Evolutionary conservation across 495 filamentous ascomycete genomes (phyloP).

Genomic region (Penicillium robsamsonii): DNA sequence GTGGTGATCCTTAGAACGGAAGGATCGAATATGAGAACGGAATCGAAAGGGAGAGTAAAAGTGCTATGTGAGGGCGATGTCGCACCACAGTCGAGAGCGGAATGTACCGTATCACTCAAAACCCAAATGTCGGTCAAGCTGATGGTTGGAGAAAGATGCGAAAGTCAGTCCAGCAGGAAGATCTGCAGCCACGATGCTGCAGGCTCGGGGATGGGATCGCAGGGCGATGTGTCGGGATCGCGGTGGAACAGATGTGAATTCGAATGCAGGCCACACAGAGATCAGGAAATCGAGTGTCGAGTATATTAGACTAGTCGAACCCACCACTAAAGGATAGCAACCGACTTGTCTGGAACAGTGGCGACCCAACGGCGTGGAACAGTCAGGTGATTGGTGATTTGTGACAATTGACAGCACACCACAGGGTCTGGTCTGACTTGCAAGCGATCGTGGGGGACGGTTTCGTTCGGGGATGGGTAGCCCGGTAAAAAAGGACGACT

Average conservation of each 20-base stretch:
- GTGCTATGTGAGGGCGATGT: conserved; percentile 29
- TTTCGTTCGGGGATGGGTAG: conserved; percentile 5
- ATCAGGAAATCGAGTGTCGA: not conserved
- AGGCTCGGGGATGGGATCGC: conserved; percentile 10
- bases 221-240: conserved; percentile 9
- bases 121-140: conserved; percentile 47
- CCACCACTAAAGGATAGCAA: conserved; percentile 8
- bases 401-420: conserved; percentile 26
- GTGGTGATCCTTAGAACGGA: not conserved
- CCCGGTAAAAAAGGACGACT: conserved; percentile 12
- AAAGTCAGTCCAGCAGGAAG: conserved; percentile 12
- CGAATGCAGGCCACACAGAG: not conserved
- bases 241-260: not conserved
- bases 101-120: conserved; percentile 39
- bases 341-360: conserved; percentile 20
- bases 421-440: conserved; percentile 14
- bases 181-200: conserved; percentile 20
- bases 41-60: conserved; percentile 21
- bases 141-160: conserved; percentile 26
- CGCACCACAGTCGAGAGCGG: conserved; percentile 39
- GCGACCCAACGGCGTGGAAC: conserved; percentile 21
- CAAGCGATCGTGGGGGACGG: conserved; percentile 14
- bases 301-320: not conserved
- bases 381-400: conserved; percentile 32
- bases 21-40: conserved; percentile 13